phyloP scores from a whole-genome alignment of 257 asterid species.

The Przewalskia tangutica region DNA sequence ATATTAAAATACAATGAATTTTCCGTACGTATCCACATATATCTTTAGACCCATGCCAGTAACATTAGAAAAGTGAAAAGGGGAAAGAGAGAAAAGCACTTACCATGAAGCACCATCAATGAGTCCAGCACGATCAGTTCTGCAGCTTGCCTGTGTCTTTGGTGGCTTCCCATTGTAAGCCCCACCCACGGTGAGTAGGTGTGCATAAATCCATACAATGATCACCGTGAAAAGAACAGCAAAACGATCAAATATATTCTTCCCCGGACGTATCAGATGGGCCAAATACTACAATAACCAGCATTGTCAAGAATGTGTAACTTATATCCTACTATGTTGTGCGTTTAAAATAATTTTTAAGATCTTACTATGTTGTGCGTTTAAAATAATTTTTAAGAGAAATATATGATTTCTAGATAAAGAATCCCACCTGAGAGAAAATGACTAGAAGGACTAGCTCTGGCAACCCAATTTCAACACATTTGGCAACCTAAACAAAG shows the following conservation, averaged over 20 bases:
- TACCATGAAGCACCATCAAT: conserved; percentile 82
- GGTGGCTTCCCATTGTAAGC: conserved; percentile 73
- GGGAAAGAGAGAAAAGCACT: neutral
- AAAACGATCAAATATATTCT: conserved; percentile 69
- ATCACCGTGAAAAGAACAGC: conserved; percentile 72
- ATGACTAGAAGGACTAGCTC: conserved; percentile 43
- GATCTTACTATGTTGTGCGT: neutral
- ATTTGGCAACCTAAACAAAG: conserved; percentile 57
- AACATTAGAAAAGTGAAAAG: neutral
- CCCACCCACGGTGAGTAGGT: conserved; percentile 83
- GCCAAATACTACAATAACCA: conserved; percentile 46
- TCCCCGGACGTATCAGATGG: conserved; percentile 50
- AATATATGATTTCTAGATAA: neutral
- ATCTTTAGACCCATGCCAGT: neutral
- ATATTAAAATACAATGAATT: neutral
- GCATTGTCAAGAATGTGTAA: neutral
- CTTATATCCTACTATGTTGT: neutral
- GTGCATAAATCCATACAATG: conserved; percentile 86
- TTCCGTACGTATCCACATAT: neutral
- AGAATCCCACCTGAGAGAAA: conserved; percentile 48
- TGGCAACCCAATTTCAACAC: conserved; percentile 70
- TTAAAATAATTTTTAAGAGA: neutral
- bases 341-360: neutral
- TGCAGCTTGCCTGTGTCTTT: conserved; percentile 76
- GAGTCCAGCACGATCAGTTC: conserved; percentile 92